These are phyloP conservation scores for Blepharisma stoltei DNA, from an alignment of 73 alveolate species.

Conservation along the genomic window DNA sequence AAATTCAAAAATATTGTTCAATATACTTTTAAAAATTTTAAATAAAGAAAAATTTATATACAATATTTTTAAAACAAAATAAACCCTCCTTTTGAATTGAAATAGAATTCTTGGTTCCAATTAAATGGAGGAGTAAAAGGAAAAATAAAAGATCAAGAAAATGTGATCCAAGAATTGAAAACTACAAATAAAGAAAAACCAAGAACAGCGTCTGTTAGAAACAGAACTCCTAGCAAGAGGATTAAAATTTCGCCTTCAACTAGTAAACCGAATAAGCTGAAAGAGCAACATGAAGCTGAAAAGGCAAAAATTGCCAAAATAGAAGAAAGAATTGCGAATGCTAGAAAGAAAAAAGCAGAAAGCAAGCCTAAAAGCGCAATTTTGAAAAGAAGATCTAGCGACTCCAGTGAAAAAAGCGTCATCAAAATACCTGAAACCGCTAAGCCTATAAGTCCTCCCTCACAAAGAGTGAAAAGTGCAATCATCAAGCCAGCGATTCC, in stretches of 20 bases:
- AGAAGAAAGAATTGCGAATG: constrained; percentile 18
- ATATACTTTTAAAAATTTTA: too few species aligned
- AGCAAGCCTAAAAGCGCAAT: neutral
- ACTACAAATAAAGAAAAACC: neutral
- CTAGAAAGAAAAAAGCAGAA: neutral
- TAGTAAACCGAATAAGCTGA: neutral
- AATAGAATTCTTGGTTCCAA: neutral
- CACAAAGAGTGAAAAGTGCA: neutral
- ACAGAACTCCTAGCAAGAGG: constrained; percentile 1
- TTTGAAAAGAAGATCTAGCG: neutral
- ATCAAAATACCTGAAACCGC: neutral
- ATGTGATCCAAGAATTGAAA: neutral
- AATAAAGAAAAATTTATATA: too few species aligned
- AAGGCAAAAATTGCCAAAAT: neutral
- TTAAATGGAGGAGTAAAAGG: neutral
- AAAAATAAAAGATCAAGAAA: neutral
- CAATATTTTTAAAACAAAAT: too few species aligned
- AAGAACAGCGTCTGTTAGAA: neutral
- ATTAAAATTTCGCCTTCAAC: neutral
- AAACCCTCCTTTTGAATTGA: neutral
- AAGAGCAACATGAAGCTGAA: constrained; percentile 17
- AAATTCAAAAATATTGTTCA: too few species aligned
- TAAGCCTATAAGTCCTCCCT: neutral
- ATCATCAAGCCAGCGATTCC: neutral
- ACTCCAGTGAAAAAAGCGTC: neutral